Evolutionary conservation across 768 basidiomycete genomes (phyloP), one percentile per base, ranked within the genome.

Genomic region (Termitomyces sp.): DNA sequence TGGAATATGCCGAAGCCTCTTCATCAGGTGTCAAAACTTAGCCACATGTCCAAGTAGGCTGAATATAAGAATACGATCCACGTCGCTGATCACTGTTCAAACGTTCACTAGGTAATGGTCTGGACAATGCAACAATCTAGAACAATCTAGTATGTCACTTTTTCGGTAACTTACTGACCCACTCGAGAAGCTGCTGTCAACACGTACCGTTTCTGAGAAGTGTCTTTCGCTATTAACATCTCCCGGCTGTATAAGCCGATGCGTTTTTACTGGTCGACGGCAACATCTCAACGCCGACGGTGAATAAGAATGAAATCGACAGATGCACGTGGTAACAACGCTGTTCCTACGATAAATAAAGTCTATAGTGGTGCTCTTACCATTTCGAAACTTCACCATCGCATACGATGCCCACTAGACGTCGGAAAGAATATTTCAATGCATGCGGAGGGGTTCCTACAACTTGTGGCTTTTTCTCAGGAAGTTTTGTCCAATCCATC

Each of bases 401-500:
- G 82, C 84, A 32, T 38, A 5, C 36, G 13, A 38, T 38, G 13
- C 5, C 13, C 5, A 3, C 36, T 13, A 9, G 13, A 13, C 9
- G 13, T 38, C 4, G 36, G 36, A 38, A 14, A 13, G 36, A 14
- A 38, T 13, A 13, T 38, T 5, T 38, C 32, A 6, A 1, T 35
- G 35, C 4, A 93, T 89, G n/a, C 86, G 84, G 7, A 74, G 75
- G 18, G n/a, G n/a, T n/a, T n/a, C n/a, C 7, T 8, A 18, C 6
- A 5, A 67, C 58, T 79, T 81, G 4, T 71, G 69, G 20, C 71
- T 74, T 36, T 72, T 74, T 66, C 81, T 81, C 9, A 91, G 69
- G 4, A 76, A 70, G 35, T 80, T 76, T 52, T 85, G 81, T 52
- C 90, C 79, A 23, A 35, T 77, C 63, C 14, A 93, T 81, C 81